phyloP scores from a whole-genome alignment of 352 stramenopile species.

The Phytophthora chlamydospora region DNA sequence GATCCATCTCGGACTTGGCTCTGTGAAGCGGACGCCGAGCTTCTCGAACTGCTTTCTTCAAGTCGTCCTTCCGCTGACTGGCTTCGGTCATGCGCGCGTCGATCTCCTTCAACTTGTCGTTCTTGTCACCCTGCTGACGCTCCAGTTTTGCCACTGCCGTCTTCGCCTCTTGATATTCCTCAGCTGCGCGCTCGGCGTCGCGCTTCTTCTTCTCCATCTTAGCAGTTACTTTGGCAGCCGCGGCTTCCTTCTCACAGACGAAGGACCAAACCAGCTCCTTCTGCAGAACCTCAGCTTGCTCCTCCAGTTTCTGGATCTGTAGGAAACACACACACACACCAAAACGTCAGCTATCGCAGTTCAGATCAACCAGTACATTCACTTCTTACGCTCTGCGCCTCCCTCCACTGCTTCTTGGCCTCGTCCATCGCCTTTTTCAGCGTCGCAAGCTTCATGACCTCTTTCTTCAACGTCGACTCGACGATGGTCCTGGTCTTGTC shows the following conservation, averaged over 20 bases:
- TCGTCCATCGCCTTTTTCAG: conserved; percentile 44
- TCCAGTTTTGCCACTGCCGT: conserved; percentile 48
- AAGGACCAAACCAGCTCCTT: conserved; percentile 81
- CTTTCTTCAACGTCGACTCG: conserved; percentile 61
- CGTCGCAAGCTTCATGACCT: conserved; percentile 24
- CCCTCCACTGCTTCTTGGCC: conserved; percentile 64
- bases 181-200: conserved; percentile 40
- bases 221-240: conserved; percentile 47
- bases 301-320: conserved; percentile 68
- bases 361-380: too few species aligned
- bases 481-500: conserved; percentile 64
- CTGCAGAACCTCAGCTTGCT: conserved; percentile 62
- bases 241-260: conserved; percentile 60
- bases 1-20: conserved; percentile 60
- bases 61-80: conserved; percentile 42
- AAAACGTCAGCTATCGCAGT: neutral
- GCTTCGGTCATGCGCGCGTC: conserved; percentile 35
- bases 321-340: neutral
- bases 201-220: conserved; percentile 56
- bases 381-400: conserved; percentile 57
- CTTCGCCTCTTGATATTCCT: conserved; percentile 43
- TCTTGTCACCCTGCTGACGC: conserved; percentile 59
- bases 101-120: conserved; percentile 49
- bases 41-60: conserved; percentile 62
- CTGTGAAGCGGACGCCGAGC: conserved; percentile 55